Evolutionary conservation across 495 filamentous ascomycete species (phyloP), one percentile per base, ranked within the genome.

Genomic region (Cairneyella variabilis): DNA sequence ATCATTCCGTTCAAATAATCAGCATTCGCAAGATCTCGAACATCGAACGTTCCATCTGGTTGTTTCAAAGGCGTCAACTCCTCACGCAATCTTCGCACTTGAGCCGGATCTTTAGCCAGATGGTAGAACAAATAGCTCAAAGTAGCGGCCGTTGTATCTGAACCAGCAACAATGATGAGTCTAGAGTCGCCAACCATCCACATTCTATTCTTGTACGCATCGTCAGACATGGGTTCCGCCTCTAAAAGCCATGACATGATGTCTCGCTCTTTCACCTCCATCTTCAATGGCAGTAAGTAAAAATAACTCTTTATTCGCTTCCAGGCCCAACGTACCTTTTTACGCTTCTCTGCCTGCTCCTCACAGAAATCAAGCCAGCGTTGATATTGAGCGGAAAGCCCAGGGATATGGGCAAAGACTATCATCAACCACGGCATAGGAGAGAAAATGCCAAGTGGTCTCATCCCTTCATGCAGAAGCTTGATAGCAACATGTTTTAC

Each of bases 1-100:
- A 83, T 79, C 14, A 76, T 60, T 3, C 72, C 76, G 40, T 75
- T 68, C 1, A 83, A 60, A 22, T 74, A 23, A 2, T 30, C 27
- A 14, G 18, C 28, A 1, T 36, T 34, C 21, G 20, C 28, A 12
- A 37, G 27, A 54, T 10, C 14, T 38, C 46, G n/a, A 71, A 39
- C 18, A 54, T 57, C 14, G 51, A 40, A 12, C 38, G 36, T 8
- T 62, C 18, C 9, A n/a, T 23, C 23, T 8, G 41, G 18, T 25
- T 27, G 23, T 2, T 23, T 23, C 18, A 44, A 25, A 9, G 41
- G 23, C 23, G 16, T 14, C 1, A 54, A 14, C n/a, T 54, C 51
- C 14, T 23, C 22, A 8, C 42, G 40, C 9, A 54, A 41, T 11
- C 39, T 34, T 20, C 20, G 3, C 7, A 46, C 10, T 3, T 46